These are phyloP conservation scores for Purpureocillium takamizusanense DNA, from an alignment of 2,329 filamentous ascomycete genomes.

Conservation along the genomic window DNA sequence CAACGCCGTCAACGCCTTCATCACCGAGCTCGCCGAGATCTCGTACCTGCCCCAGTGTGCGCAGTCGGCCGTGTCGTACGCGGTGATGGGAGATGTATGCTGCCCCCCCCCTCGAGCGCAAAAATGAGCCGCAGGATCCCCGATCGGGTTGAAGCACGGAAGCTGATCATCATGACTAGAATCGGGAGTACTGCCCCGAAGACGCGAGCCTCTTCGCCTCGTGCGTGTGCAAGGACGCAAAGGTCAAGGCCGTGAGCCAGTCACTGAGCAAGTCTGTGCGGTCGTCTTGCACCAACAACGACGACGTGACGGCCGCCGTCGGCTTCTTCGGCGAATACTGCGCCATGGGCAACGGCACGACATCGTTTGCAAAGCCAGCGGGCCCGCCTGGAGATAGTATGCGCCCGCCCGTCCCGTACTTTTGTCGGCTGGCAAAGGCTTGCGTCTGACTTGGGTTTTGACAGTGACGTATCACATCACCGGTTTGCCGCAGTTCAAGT, in stretches of 20 bases:
- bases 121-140: background rate
- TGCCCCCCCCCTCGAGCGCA: background rate
- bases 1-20: constrained; percentile 34
- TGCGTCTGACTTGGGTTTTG: constrained; percentile 1
- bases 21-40: constrained; percentile 38
- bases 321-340: constrained; percentile 44
- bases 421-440: too few relatives aligned
- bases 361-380: constrained; percentile 34
- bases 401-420: constrained; percentile 17
- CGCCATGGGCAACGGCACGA: constrained; percentile 37
- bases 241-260: constrained; percentile 32
- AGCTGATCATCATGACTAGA: constrained; percentile 12
- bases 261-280: constrained; percentile 33
- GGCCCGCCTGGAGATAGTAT: constrained; percentile 41
- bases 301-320: constrained; percentile 37
- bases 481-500: constrained; percentile 35
- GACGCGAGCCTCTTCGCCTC: constrained; percentile 34
- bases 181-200: constrained; percentile 24
- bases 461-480: constrained; percentile 47
- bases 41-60: constrained; percentile 29
- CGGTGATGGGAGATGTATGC: constrained; percentile 19
- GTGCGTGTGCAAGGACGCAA: constrained; percentile 43
- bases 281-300: constrained; percentile 34
- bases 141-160: too few relatives aligned
- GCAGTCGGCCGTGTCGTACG: constrained; percentile 18